Evolutionary conservation across 805 yeast genomes (phyloP).

Genomic region (Barnettozyma populi): DNA sequence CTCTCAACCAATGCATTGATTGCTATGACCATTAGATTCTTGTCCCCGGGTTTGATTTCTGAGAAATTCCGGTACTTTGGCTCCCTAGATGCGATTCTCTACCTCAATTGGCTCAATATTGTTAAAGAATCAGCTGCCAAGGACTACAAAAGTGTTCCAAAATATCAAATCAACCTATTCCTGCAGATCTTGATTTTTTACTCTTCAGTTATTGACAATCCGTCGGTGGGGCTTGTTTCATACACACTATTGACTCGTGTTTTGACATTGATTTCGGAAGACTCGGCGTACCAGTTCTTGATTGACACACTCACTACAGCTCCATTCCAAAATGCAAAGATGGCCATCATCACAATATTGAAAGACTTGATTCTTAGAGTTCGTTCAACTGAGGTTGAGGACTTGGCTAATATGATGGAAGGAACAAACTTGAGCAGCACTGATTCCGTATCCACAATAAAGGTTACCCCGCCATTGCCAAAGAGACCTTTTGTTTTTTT

Average conservation of each 20-base stretch:
- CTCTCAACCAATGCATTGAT: constrained; percentile 28
- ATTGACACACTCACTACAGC: constrained; percentile 59
- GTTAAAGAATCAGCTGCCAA: constrained; percentile 15
- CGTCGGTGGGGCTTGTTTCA: constrained; percentile 36
- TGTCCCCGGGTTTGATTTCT: constrained; percentile 35
- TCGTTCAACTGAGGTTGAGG: constrained; percentile 12
- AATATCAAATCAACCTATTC: constrained; percentile 30
- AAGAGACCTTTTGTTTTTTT: constrained; percentile 40
- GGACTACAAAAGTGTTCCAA: constrained; percentile 25
- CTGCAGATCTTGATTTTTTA: constrained; percentile 37
- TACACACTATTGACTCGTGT: constrained; percentile 62
- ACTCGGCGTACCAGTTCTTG: constrained; percentile 52
- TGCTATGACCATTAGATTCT: constrained; percentile 35
- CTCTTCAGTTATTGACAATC: constrained; percentile 31
- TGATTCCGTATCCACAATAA: constrained; percentile 1
- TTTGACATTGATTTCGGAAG: constrained; percentile 53
- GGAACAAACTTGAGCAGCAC: constrained; percentile 5
- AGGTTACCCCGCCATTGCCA: constrained; percentile 31
- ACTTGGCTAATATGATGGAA: constrained; percentile 5
- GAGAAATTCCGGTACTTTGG: constrained; percentile 20
- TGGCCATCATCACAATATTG: constrained; percentile 59
- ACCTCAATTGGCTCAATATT: constrained; percentile 35
- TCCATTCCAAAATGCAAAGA: constrained; percentile 56
- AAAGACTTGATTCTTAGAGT: constrained; percentile 54
- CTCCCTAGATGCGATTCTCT: constrained; percentile 26